Evolutionary conservation across 352 stramenopile genomes (phyloP).

Genomic region (Thraustochytrium striatum): DNA sequence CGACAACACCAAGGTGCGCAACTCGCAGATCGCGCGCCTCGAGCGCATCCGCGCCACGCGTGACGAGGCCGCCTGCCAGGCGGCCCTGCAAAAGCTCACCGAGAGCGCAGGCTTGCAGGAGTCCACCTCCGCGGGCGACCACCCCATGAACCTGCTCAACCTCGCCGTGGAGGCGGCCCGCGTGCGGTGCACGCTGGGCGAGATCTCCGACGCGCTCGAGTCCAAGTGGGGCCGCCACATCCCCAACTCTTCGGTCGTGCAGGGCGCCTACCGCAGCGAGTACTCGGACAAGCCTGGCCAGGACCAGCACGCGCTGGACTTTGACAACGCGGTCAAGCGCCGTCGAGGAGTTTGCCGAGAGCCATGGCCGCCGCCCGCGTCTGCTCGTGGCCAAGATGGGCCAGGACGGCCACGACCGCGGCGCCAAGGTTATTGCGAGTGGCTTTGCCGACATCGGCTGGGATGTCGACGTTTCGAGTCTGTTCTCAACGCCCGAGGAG

Average conservation of each 20-base stretch:
- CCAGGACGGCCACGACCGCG: constrained; percentile 93
- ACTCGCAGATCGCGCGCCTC: constrained; percentile 78
- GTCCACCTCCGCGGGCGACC: constrained; percentile 68
- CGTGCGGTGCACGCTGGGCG: constrained; percentile 82
- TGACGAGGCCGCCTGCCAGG: constrained; percentile 68
- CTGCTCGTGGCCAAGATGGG: constrained; percentile 93
- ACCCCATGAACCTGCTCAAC: constrained; percentile 87
- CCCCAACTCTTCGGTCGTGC: constrained; percentile 65
- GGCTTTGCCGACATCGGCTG: constrained; percentile 94
- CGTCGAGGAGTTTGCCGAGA: constrained; percentile 85
- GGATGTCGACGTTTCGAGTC: constrained; percentile 91
- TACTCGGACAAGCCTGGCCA: constrained; percentile 57
- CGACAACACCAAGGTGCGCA: constrained; percentile 82
- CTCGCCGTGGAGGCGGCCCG: constrained; percentile 84
- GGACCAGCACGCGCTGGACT: constrained; percentile 77
- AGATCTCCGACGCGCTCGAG: constrained; percentile 90
- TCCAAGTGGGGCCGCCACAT: constrained; percentile 89
- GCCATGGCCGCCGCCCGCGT: constrained; percentile 81
- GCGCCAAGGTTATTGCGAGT: constrained; percentile 91
- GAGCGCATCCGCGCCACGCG: constrained; percentile 75
- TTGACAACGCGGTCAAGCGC: constrained; percentile 65
- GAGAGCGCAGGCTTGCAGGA: constrained; percentile 64
- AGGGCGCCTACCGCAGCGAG: constrained; percentile 72
- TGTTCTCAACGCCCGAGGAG: constrained; percentile 86
- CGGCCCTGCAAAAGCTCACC: constrained; percentile 60